phyloP scores from a whole-genome alignment of 1,284 basidiomycete genomes.

The Phellopilus nigrolimitatus region DNA sequence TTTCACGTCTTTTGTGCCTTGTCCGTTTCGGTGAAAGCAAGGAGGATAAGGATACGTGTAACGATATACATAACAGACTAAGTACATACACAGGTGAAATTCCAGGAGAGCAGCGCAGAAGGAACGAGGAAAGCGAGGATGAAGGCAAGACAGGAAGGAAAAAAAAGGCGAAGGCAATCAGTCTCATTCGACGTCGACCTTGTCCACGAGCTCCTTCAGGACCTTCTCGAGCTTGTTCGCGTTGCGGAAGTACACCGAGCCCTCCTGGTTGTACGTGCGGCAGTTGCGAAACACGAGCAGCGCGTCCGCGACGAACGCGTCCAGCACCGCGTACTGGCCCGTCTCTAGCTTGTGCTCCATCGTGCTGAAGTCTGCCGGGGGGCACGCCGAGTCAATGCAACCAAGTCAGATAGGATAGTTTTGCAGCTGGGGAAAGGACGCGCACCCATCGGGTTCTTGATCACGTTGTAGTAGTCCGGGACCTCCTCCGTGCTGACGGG shows the following conservation, averaged over 20 bases:
- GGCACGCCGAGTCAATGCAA: background rate
- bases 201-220: constrained; percentile 46
- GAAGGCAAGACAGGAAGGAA: background rate
- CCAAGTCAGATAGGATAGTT: too few relatives aligned
- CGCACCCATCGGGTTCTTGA: constrained; percentile 92
- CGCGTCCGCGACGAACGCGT: constrained; percentile 78
- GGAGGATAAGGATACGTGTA: constrained; percentile 2
- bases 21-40: background rate
- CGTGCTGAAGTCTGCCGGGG: constrained; percentile 71
- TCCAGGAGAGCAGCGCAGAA: background rate
- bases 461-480: constrained; percentile 86
- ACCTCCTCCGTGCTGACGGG: constrained; percentile 87
- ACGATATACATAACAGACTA: background rate
- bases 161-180: background rate
- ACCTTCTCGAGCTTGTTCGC: constrained; percentile 80
- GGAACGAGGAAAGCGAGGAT: background rate
- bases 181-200: constrained; percentile 25
- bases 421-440: too few relatives aligned
- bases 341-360: constrained; percentile 93
- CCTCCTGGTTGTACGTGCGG: constrained; percentile 82
- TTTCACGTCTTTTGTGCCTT: too few relatives aligned
- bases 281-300: constrained; percentile 92
- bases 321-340: constrained; percentile 72
- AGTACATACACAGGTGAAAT: background rate
- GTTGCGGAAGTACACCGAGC: constrained; percentile 81